Base-by-base conservation (phyloP, 768 basidiomycete species). In the Collybia mongolica region DNA sequence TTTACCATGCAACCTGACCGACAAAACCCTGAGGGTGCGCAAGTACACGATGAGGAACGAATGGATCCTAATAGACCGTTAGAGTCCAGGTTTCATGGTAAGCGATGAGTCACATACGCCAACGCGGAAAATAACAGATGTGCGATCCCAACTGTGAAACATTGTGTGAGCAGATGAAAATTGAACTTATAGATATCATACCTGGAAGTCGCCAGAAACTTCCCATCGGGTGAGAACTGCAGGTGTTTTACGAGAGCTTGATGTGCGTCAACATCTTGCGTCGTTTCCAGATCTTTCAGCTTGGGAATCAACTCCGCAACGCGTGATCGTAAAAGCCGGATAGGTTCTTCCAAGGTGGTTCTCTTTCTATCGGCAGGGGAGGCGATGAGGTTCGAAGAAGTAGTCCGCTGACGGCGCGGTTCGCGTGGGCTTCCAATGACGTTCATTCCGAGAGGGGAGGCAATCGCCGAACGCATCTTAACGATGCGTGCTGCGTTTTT, bases 201-300 rank as follows among this genome's bases (percentile, higher is more conserved):
- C 79, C 84, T 85, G 23, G 85, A 86, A 3, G 87, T 89, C 2
- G 86, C 88, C 56, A 90, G 61, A 59, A 79, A 87, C 60, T 76
- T 82, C 17, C 88, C 88, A 63, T 88, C 80, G 1, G 86, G 87
- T 1, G 85, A 88, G 67, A 90, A 90, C 62, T 88, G 82, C 59
- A 90, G 62, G 64, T 88, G 84, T 46, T 83, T 65, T 15, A 90
- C 87, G 23, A 88, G 75, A 6, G 83, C 86, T 46, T 73, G 68
- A 63, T 90, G 88, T 5, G 82, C 81, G 8, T 76, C 76, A 18
- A 87, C 63, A 53, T 82, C 84, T 58, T 88, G 79, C 0, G 80
- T 82, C 7, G 77, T 64, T 47, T 76, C 72, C 55, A 89, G 60
- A 39, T 69, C 71, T 51, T 71, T 73, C 48, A 90, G 65, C 54